Evolutionary conservation across 495 filamentous ascomycete species (phyloP).

Genomic region (Aspergillus sparsus): DNA sequence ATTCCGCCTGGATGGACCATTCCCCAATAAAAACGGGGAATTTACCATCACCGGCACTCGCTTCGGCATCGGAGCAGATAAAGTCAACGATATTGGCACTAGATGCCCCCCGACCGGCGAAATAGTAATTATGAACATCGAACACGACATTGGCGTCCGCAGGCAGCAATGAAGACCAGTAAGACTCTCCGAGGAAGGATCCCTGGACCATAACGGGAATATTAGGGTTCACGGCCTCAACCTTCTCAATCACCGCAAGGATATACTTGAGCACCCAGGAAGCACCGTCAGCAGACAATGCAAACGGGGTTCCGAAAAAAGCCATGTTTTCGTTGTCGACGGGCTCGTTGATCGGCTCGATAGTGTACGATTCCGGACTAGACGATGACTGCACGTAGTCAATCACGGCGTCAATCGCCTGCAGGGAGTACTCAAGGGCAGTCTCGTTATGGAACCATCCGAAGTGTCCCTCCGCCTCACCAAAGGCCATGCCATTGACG

Average conservation of each 20-base stretch:
- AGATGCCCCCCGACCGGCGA: constrained; percentile 26
- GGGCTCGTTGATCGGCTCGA: constrained; percentile 29
- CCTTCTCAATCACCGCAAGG: constrained; percentile 25
- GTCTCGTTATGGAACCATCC: constrained; percentile 36
- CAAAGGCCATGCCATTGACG: constrained; percentile 33
- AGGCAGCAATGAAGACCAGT: constrained; percentile 29
- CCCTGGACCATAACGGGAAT: constrained; percentile 39
- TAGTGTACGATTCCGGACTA: constrained; percentile 29
- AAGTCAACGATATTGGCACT: constrained; percentile 25
- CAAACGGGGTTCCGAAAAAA: constrained; percentile 31
- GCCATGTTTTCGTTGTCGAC: constrained; percentile 27
- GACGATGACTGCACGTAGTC: constrained; percentile 30
- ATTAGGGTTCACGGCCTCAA: constrained; percentile 22
- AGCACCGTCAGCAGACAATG: constrained; percentile 29
- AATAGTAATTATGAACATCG: constrained; percentile 36
- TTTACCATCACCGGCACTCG: constrained; percentile 28
- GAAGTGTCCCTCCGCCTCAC: constrained; percentile 32
- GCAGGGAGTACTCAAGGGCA: constrained; percentile 29
- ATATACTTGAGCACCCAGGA: constrained; percentile 32
- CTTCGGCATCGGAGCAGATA: constrained; percentile 27
- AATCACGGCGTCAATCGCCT: constrained; percentile 30
- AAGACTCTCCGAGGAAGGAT: constrained; percentile 28
- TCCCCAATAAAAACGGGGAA: constrained; percentile 37
- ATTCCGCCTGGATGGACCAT: constrained; percentile 32
- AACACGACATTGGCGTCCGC: constrained; percentile 31